Percentiles rank a stretch among this genome's conserved stretches.
phyloP scores from a whole-genome alignment of 2,329 filamentous ascomycete species.

The Phyllosticta ampelicida region DNA sequence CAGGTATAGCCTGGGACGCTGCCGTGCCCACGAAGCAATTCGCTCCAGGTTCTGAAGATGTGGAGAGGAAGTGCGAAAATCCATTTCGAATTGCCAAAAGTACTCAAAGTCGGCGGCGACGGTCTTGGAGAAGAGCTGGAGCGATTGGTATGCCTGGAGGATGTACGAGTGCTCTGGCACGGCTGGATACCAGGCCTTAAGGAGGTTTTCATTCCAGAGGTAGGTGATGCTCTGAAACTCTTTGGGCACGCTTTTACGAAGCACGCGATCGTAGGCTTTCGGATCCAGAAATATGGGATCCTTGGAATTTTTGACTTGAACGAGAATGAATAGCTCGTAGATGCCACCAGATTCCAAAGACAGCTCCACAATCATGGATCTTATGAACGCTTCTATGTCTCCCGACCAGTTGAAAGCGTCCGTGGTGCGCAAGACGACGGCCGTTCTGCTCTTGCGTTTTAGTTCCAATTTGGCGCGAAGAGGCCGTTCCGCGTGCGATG shows the following conservation, averaged over 20 bases:
- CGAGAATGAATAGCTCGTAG: slow-evolving; percentile 38
- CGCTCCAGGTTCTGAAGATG: slow-evolving; percentile 69
- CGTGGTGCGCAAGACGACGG: slow-evolving; percentile 36
- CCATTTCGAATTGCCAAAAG: slow-evolving; percentile 79
- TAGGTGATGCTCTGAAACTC: slow-evolving; percentile 63
- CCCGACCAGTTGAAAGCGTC: slow-evolving; percentile 36
- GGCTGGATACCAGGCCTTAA: slow-evolving; percentile 38
- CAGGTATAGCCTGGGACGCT: slow-evolving; percentile 46
- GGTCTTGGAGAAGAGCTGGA: slow-evolving; percentile 60
- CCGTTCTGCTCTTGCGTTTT: slow-evolving; percentile 19
- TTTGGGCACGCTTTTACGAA: slow-evolving; percentile 52
- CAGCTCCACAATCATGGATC: slow-evolving; percentile 37
- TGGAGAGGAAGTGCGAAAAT: slow-evolving; percentile 67
- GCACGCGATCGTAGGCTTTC: slow-evolving; percentile 47
- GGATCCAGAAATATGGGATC: slow-evolving; percentile 49
- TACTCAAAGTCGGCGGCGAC: slow-evolving; percentile 71
- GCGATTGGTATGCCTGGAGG: slow-evolving; percentile 53
- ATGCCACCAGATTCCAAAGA: slow-evolving; percentile 36
- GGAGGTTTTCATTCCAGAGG: slow-evolving; percentile 59
- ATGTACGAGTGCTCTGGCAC: slow-evolving; percentile 31
- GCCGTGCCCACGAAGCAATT: slow-evolving; percentile 43
- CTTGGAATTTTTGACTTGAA: slow-evolving; percentile 42
- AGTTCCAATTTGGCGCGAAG: background rate
- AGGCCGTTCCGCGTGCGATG: background rate
- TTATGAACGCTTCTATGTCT: slow-evolving; percentile 35